Evolutionary conservation across 2,329 filamentous ascomycete species (phyloP), one percentile per base, ranked within the genome.

Genomic region (Penicillium oxalicum): DNA sequence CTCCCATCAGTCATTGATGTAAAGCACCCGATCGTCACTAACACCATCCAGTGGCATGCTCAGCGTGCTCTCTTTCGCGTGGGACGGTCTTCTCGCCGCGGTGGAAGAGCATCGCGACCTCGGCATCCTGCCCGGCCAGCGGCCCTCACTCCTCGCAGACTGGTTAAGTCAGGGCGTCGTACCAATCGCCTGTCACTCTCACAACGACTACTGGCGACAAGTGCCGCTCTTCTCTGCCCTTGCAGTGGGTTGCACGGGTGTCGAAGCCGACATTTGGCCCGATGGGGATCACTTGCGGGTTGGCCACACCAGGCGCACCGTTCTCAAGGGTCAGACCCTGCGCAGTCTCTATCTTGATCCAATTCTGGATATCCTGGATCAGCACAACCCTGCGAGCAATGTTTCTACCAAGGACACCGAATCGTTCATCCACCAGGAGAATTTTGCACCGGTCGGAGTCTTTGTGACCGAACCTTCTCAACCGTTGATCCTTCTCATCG

Each of bases 201-300:
- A 87, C 61, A 87, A 87, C 57, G 84, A 88, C 63, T 88, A 87
- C 65, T 84, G 81, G 80, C 77, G 82, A 42, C 71, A 72, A 13
- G 71, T 78, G 0, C 83, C 84, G 0, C 71, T 88, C 3, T 83
- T 79, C 57, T 80, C 80, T 9, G 85, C 84, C 24, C 64, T 84
- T 1, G 64, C 70, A 6, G 75, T 77, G 4, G 80, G 82, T 5
- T 85, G 81, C 56, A 78, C 79, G 5, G 78, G 82, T 8, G 74
- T 86, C 3, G 85, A 88, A 66, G 83, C 82, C 2, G 86, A 88
- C 60, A 78, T 88, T 24, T 88, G 82, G 81, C 70, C 80, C 1
- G 76, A 76, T 41, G 72, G 77, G 47, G 64, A 73, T 4, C 73
- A 80, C 9, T 72, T 88, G 5, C 79, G 79, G 39, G 79, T 89